Evolutionary conservation across 2,329 filamentous ascomycete species (phyloP).

Genomic region (Coccinonectria pachysandricola): DNA sequence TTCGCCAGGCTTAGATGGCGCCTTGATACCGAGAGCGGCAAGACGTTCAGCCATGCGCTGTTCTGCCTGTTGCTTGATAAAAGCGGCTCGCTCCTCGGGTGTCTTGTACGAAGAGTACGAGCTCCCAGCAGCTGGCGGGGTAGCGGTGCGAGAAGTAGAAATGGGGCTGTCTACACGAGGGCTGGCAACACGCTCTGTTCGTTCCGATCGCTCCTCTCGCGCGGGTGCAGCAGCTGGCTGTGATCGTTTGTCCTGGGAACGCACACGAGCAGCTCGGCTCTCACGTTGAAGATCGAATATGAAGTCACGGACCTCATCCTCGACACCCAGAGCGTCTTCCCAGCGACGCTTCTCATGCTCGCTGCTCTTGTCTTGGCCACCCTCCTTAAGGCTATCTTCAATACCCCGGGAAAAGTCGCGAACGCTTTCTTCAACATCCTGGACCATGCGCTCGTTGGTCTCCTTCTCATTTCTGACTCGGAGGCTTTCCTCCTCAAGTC

Average conservation of each 20-base stretch:
- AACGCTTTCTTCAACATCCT: slow-evolving; percentile 92
- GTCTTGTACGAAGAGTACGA: slow-evolving; percentile 81
- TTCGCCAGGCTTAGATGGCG: slow-evolving; percentile 69
- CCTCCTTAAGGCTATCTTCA: slow-evolving; percentile 80
- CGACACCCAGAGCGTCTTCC: slow-evolving; percentile 92
- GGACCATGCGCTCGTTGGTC: slow-evolving; percentile 92
- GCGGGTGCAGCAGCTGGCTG: slow-evolving; percentile 30
- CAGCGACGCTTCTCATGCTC: slow-evolving; percentile 89
- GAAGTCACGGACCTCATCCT: slow-evolving; percentile 94
- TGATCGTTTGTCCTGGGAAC: slow-evolving; percentile 45
- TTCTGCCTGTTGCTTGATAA: slow-evolving; percentile 94
- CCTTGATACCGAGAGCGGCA: slow-evolving; percentile 84
- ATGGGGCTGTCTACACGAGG: slow-evolving; percentile 43
- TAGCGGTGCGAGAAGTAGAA: slow-evolving; percentile 41
- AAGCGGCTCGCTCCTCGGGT: slow-evolving; percentile 85
- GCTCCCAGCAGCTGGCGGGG: slow-evolving; percentile 39
- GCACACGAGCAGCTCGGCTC: slow-evolving; percentile 64
- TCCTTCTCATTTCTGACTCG: slow-evolving; percentile 77
- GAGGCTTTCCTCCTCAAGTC: slow-evolving; percentile 80
- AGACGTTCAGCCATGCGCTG: slow-evolving; percentile 94
- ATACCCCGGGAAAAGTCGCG: slow-evolving; percentile 76
- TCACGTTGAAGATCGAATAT: slow-evolving; percentile 92
- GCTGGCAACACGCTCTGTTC: slow-evolving; percentile 26
- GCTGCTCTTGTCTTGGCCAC: slow-evolving; percentile 59
- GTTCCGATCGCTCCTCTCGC: slow-evolving; percentile 29